Evolutionary conservation across 2,329 filamentous ascomycete species (phyloP).

Genomic region (Fusarium pseudocircinatum): DNA sequence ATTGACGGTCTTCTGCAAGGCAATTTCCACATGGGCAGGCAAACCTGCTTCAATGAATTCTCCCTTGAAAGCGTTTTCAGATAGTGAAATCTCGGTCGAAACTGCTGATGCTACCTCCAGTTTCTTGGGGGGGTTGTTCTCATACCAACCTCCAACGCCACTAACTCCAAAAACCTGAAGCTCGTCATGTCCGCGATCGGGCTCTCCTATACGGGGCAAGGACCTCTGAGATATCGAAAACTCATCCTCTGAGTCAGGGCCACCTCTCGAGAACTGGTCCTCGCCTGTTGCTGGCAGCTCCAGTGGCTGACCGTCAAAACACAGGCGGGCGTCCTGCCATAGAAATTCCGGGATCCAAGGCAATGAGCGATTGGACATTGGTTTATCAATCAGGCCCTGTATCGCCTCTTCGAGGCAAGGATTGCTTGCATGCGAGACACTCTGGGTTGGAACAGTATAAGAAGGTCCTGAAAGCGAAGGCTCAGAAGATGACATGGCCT

Average conservation of each 20-base stretch:
- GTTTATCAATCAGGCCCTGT: too few species aligned
- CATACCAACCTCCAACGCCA: not conserved
- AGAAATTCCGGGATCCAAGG: not conserved
- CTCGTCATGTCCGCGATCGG: accelerated
- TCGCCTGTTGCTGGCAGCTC: not conserved
- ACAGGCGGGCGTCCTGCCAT: not conserved
- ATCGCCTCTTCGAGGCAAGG: too few species aligned
- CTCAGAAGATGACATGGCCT: not conserved
- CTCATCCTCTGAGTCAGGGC: not conserved
- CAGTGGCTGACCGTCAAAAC: not conserved
- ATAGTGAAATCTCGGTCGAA: too few species aligned
- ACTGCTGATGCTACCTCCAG: too few species aligned
- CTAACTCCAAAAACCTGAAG: not conserved
- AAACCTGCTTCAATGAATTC: too few species aligned
- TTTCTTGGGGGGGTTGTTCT: too few species aligned
- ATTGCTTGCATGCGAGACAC: not conserved
- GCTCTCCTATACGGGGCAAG: accelerated
- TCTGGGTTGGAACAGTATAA: not conserved
- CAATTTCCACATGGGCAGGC: too few species aligned
- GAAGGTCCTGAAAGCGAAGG: not conserved
- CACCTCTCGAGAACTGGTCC: not conserved
- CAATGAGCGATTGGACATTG: not conserved
- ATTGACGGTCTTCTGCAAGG: too few species aligned
- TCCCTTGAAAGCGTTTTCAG: too few species aligned
- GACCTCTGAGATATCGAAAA: not conserved